phyloP scores from a whole-genome alignment of 768 basidiomycete species.

The Leccinum truebloodii region DNA sequence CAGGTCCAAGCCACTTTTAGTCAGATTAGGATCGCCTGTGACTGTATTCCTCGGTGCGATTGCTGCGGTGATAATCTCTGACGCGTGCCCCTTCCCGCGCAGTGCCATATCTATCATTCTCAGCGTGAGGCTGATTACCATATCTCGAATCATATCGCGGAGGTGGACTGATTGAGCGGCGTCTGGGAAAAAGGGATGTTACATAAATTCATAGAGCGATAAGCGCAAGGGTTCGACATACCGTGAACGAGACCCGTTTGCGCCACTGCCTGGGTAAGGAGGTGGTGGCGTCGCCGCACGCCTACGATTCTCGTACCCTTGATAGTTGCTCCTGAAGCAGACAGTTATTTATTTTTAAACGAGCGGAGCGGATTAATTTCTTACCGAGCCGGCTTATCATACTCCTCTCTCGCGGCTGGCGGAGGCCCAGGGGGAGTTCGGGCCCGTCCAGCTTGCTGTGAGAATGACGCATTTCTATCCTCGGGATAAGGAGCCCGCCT shows the following conservation, averaged over 20 bases:
- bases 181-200: constrained; percentile 38
- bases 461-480: constrained; percentile 43
- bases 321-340: constrained; percentile 16
- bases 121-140: constrained; percentile 40
- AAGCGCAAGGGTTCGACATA: constrained; percentile 15
- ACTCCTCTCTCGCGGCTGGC: constrained; percentile 61
- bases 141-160: constrained; percentile 56
- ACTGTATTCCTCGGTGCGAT: constrained; percentile 32
- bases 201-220: neutral
- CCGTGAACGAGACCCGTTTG: constrained; percentile 46
- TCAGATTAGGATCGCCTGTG: constrained; percentile 29
- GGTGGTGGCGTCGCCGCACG: constrained; percentile 54
- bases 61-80: constrained; percentile 43
- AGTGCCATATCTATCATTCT: constrained; percentile 52
- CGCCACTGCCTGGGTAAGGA: constrained; percentile 48
- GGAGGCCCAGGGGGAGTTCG: constrained; percentile 56
- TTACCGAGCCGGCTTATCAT: constrained; percentile 63
- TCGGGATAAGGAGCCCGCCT: constrained; percentile 45
- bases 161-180: constrained; percentile 72
- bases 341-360: neutral
- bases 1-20: constrained; percentile 8
- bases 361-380: constrained; percentile 4
- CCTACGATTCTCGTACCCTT: constrained; percentile 42
- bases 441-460: constrained; percentile 49
- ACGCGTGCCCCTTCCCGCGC: constrained; percentile 32